Conservation (phyloP, 2,329 filamentous ascomycete genomes). For the Stachybotrys elegans region DNA sequence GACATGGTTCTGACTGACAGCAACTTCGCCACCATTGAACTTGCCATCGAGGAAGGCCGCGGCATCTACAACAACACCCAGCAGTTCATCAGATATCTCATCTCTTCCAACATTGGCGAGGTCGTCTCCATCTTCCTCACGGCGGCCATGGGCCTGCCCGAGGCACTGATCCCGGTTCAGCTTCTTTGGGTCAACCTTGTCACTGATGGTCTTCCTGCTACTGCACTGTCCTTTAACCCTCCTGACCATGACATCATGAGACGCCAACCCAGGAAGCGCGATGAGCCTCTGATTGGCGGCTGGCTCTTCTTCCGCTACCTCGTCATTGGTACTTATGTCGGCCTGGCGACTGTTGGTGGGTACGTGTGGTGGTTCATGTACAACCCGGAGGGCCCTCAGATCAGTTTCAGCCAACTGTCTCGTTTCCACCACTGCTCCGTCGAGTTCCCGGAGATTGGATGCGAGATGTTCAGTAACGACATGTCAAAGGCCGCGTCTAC, state of each 20-base stretch:
- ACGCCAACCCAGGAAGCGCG: conserved; percentile 82
- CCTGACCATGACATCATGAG: conserved; percentile 98
- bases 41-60: conserved; percentile 92
- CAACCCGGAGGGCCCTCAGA: conserved; percentile 83
- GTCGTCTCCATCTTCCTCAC: conserved; percentile 99
- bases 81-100: conserved; percentile 98
- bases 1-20: conserved; percentile 99
- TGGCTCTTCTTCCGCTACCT: conserved; percentile 99
- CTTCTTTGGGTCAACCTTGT: conserved; percentile 98
- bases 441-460: conserved; percentile 84
- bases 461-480: conserved; percentile 82
- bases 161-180: conserved; percentile 94
- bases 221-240: conserved; percentile 95
- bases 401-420: conserved; percentile 80
- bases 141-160: conserved; percentile 92
- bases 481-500: conserved; percentile 88
- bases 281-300: conserved; percentile 85
- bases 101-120: conserved; percentile 98
- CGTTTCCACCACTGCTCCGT: conserved; percentile 92
- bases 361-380: conserved; percentile 99
- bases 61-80: conserved; percentile 99
- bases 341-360: conserved; percentile 87
- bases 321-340: conserved; percentile 92
- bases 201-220: conserved; percentile 93
- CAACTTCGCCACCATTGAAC: conserved; percentile 97